Conservation (phyloP, 1,284 basidiomycete genomes). For the Sporisorium sorghi region DNA sequence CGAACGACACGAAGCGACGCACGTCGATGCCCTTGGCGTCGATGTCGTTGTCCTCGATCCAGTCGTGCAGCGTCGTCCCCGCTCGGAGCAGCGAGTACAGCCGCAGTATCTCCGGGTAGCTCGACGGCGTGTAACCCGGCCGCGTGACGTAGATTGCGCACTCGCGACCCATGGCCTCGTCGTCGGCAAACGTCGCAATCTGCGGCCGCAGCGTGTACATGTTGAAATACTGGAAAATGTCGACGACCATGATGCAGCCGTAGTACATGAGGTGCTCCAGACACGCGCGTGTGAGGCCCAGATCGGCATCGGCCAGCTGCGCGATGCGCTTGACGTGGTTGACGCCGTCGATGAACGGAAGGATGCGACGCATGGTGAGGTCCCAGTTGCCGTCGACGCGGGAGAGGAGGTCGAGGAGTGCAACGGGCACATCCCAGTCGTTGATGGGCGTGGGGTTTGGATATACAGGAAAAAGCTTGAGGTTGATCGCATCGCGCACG, state of each 20-base stretch:
- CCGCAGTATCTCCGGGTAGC: slow-evolving; percentile 75
- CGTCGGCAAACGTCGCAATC: slow-evolving; percentile 85
- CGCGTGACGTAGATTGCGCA: slow-evolving; percentile 89
- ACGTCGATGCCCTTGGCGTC: slow-evolving; percentile 81
- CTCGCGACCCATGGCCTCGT: slow-evolving; percentile 83
- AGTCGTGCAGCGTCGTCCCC: slow-evolving; percentile 85
- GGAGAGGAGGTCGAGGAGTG: slow-evolving; percentile 84
- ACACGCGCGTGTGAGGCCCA: slow-evolving; percentile 84
- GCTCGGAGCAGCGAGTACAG: slow-evolving; percentile 88
- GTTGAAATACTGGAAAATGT: slow-evolving; percentile 93
- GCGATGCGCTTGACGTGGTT: slow-evolving; percentile 93
- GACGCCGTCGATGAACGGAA: slow-evolving; percentile 83
- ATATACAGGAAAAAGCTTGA: slow-evolving; percentile 96
- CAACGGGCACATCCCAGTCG: slow-evolving; percentile 95
- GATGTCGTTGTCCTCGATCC: slow-evolving; percentile 82
- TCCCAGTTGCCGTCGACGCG: slow-evolving; percentile 94
- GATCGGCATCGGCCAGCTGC: slow-evolving; percentile 88
- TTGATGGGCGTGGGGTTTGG: slow-evolving; percentile 89
- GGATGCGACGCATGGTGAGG: slow-evolving; percentile 82
- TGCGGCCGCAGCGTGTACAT: slow-evolving; percentile 90
- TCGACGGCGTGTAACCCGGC: slow-evolving; percentile 72
- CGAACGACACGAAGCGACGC: slow-evolving; percentile 94
- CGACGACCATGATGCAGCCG: slow-evolving; percentile 93
- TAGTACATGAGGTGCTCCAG: slow-evolving; percentile 96
- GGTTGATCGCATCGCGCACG: slow-evolving; percentile 67